These are phyloP conservation scores for Suillus plorans DNA, from an alignment of 768 basidiomycete genomes.

Conservation along the genomic window DNA sequence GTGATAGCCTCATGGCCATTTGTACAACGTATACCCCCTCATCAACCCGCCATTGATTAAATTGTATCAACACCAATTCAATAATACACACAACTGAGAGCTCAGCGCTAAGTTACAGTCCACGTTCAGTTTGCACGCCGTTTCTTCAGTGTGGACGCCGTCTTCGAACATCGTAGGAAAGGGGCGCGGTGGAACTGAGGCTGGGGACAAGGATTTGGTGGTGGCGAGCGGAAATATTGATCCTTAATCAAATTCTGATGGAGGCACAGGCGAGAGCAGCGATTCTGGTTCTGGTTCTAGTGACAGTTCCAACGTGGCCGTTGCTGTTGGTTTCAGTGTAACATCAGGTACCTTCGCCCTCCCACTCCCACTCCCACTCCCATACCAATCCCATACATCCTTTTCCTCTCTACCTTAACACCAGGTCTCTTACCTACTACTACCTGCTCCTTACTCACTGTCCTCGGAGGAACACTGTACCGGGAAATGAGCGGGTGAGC, in stretches of 20 bases:
- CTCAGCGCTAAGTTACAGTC: too few relatives aligned
- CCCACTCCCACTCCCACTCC: constrained; percentile 25
- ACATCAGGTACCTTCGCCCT: neutral
- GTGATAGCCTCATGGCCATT: neutral
- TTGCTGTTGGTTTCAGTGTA: too few relatives aligned
- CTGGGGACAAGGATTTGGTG: neutral
- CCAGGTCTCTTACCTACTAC: constrained; percentile 47
- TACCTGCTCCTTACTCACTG: constrained; percentile 30
- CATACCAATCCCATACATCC: constrained; percentile 56
- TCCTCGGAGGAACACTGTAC: constrained; percentile 81
- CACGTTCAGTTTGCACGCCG: too few relatives aligned
- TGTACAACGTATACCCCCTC: neutral
- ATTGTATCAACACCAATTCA: neutral
- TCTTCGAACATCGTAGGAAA: constrained; percentile 20
- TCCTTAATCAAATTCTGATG: constrained; percentile 68
- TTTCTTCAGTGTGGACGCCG: constrained; percentile 16
- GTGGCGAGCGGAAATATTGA: constrained; percentile 55
- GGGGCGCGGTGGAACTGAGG: neutral
- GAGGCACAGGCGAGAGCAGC: constrained; percentile 36
- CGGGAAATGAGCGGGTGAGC: constrained; percentile 87
- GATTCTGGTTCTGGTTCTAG: neutral
- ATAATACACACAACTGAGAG: neutral
- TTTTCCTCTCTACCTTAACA: constrained; percentile 74
- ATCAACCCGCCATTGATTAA: neutral
- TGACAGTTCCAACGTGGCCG: neutral